Evolutionary conservation across 345 rosid genomes (phyloP).

Genomic region (Schrenkiella parvula): DNA sequence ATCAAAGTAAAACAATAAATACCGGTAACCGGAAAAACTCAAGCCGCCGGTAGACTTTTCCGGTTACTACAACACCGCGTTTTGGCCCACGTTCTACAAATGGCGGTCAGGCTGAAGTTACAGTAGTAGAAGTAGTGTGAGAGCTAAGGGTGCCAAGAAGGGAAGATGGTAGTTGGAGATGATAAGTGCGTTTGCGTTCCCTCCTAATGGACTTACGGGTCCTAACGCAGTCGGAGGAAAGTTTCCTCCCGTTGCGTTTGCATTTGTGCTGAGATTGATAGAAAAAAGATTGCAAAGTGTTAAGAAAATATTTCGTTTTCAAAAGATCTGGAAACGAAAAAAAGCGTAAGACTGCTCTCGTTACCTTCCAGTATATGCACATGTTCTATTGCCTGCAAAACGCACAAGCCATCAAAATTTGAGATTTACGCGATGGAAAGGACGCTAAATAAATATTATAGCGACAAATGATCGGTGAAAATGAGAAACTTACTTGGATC

Average conservation of each 20-base stretch:
- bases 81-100: constrained; percentile 5
- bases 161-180: constrained; percentile 30
- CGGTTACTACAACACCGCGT: constrained; percentile 17
- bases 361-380: constrained; percentile 82
- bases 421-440: background rate
- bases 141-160: constrained; percentile 35
- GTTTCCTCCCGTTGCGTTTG: constrained; percentile 34
- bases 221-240: constrained; percentile 56
- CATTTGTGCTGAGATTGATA: constrained; percentile 41
- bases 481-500: constrained; percentile 72
- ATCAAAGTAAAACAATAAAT: constrained; percentile 15
- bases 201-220: constrained; percentile 58
- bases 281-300: background rate
- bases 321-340: background rate
- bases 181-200: constrained; percentile 29
- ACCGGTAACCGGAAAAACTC: background rate
- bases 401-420: background rate
- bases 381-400: constrained; percentile 70
- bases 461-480: background rate
- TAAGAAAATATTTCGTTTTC: background rate
- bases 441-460: background rate
- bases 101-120: constrained; percentile 14
- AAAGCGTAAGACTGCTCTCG: background rate
- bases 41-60: background rate
- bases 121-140: constrained; percentile 28